Conservation (phyloP, 352 stramenopile species). For the Globisporangium mamillatum region DNA sequence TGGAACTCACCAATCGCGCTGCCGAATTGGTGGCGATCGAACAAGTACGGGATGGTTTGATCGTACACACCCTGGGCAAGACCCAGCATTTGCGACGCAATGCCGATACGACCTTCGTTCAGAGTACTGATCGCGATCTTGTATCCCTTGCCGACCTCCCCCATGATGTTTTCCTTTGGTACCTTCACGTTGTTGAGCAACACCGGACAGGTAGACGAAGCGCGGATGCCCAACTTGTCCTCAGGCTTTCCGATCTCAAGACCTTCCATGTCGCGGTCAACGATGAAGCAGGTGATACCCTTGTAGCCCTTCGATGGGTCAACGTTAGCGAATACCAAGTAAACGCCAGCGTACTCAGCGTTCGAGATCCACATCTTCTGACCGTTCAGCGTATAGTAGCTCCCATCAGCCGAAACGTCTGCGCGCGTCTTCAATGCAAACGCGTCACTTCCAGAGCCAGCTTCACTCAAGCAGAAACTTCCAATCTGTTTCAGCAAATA, state of each 20-base stretch:
- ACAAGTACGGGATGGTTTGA: conserved; percentile 94
- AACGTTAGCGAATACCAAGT: conserved; percentile 96
- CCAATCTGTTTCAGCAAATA: conserved; percentile 69
- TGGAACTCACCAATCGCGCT: conserved; percentile 93
- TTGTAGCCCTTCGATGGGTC: conserved; percentile 93
- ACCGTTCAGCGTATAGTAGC: conserved; percentile 94
- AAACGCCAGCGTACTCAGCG: conserved; percentile 92
- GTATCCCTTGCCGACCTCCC: conserved; percentile 92
- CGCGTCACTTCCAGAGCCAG: conserved; percentile 93
- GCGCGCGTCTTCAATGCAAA: conserved; percentile 95
- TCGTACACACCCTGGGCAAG: conserved; percentile 96
- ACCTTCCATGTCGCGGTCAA: conserved; percentile 91
- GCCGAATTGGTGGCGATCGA: conserved; percentile 95
- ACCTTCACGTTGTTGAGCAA: conserved; percentile 94
- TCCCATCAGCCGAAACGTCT: conserved; percentile 81
- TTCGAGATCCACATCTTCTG: conserved; percentile 99
- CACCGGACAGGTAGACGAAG: conserved; percentile 95
- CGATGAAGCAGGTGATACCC: conserved; percentile 98
- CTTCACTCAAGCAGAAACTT: conserved; percentile 95
- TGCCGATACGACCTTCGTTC: conserved; percentile 95
- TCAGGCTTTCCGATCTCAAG: conserved; percentile 94
- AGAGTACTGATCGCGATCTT: conserved; percentile 98
- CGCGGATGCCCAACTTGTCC: conserved; percentile 96
- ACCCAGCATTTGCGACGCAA: conserved; percentile 96
- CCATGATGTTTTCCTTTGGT: conserved; percentile 91